Conservation (phyloP, 2,329 filamentous ascomycete species). For the Rhinocladiella similis region DNA sequence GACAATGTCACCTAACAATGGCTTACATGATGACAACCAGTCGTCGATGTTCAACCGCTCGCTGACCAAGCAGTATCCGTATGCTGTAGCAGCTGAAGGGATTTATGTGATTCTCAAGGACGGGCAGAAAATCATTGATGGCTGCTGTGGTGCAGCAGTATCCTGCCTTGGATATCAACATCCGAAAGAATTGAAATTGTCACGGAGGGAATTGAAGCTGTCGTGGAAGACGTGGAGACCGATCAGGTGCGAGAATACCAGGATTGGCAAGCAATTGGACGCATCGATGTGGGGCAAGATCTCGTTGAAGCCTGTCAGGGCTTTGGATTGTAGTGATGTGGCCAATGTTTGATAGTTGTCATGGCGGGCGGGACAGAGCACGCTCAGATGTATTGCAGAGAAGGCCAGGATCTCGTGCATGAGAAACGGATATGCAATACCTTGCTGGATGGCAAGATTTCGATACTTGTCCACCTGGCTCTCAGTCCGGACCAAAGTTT, state of each 20-base stretch:
- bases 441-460: conserved; percentile 1
- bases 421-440: conserved; percentile 36
- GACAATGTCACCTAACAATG: too few species aligned
- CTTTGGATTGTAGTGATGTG: conserved; percentile 17
- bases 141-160: too few species aligned
- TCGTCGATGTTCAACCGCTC: too few species aligned
- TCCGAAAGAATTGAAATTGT: conserved; percentile 40
- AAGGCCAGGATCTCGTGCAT: conserved; percentile 30
- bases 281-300: conserved; percentile 11
- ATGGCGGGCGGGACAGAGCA: conserved; percentile 23
- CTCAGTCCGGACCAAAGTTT: conserved; percentile 30
- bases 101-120: too few species aligned
- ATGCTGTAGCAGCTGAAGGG: too few species aligned
- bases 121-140: too few species aligned
- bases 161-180: too few species aligned
- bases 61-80: too few species aligned
- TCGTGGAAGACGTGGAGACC: conserved; percentile 43
- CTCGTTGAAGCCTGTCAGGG: conserved; percentile 17
- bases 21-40: too few species aligned
- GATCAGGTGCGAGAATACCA: conserved; percentile 23
- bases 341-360: conserved; percentile 18
- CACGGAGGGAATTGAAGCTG: conserved; percentile 41
- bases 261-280: conserved; percentile 14
- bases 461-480: conserved; percentile 4
- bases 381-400: conserved; percentile 40